phyloP scores from a whole-genome alignment of 139 green algal genomes.

The Choricystis sp. region DNA sequence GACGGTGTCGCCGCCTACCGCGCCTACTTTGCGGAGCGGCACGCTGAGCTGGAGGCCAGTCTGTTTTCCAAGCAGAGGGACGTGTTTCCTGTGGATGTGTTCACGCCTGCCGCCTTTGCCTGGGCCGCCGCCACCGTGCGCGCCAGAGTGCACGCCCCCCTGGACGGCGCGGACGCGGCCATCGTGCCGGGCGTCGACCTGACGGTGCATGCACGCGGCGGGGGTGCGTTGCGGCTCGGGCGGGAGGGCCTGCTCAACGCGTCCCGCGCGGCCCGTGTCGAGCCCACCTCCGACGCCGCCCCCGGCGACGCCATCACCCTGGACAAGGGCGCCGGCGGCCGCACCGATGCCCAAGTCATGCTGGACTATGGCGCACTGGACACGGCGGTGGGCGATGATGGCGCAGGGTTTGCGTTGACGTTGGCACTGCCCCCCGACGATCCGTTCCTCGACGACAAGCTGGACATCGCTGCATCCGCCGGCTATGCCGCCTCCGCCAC shows the following conservation, averaged over 20 bases:
- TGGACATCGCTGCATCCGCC: constrained; percentile 68
- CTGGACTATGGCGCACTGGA: constrained; percentile 65
- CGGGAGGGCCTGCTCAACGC: constrained; percentile 34
- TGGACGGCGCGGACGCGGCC: constrained; percentile 43
- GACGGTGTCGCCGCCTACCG: constrained; percentile 38
- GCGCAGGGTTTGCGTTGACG: constrained; percentile 46
- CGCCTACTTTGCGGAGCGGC: constrained; percentile 42
- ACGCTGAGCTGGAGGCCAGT: constrained; percentile 25
- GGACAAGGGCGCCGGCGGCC: constrained; percentile 29
- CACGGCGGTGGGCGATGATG: constrained; percentile 2
- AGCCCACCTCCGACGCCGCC: constrained; percentile 17
- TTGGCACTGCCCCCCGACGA: constrained; percentile 54
- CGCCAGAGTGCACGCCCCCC: constrained; percentile 37
- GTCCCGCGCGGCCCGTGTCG: constrained; percentile 24
- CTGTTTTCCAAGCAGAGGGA: constrained; percentile 21
- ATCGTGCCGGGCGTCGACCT: constrained; percentile 66
- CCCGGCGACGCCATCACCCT: constrained; percentile 36
- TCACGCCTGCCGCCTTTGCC: constrained; percentile 42
- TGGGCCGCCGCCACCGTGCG: constrained; percentile 64
- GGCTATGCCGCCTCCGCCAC: constrained; percentile 23
- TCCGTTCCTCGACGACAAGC: constrained; percentile 70
- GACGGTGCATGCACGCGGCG: constrained; percentile 31
- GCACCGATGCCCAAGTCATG: constrained; percentile 48
- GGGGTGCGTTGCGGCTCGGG: constrained; percentile 21
- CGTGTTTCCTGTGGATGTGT: constrained; percentile 29